phyloP scores from a whole-genome alignment of 805 yeast species.

The Metschnikowia noctiluminum region DNA sequence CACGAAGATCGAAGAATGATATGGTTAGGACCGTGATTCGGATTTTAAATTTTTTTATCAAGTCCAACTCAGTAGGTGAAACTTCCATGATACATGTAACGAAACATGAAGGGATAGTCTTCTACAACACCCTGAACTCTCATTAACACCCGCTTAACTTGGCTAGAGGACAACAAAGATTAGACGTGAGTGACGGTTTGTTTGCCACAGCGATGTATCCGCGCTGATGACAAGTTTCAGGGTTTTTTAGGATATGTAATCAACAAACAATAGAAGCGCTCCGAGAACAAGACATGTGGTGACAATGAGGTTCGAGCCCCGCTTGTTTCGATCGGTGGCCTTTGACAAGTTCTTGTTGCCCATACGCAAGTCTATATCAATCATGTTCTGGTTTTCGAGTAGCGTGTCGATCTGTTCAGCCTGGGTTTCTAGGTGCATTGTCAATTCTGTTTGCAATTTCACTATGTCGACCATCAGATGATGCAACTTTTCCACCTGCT shows the following conservation, averaged over 20 bases:
- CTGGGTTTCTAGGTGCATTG: conserved; percentile 70
- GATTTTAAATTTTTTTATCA: too few relatives aligned
- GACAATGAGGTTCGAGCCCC: conserved; percentile 54
- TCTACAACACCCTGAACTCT: too few relatives aligned
- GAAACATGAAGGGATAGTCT: too few relatives aligned
- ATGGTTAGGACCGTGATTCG: background rate
- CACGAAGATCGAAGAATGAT: conserved; percentile 13
- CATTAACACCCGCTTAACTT: too few relatives aligned
- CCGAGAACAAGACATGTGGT: conserved; percentile 55
- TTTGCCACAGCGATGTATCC: too few relatives aligned
- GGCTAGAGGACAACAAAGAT: too few relatives aligned
- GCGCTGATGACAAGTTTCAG: background rate
- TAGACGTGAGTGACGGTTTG: too few relatives aligned
- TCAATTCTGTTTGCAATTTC: conserved; percentile 68
- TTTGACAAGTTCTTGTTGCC: conserved; percentile 70
- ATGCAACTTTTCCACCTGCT: conserved; percentile 59
- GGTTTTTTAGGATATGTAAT: conserved; percentile 30
- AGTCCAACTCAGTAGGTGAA: too few relatives aligned
- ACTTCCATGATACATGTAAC: too few relatives aligned
- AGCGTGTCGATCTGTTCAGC: conserved; percentile 63
- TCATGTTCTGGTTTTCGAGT: conserved; percentile 63
- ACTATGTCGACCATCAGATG: conserved; percentile 69
- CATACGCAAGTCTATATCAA: conserved; percentile 58
- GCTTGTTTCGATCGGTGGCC: conserved; percentile 65
- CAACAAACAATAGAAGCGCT: conserved; percentile 52